Base-by-base conservation (phyloP, 257 asterid genomes). In the Ilex aquifolium region DNA sequence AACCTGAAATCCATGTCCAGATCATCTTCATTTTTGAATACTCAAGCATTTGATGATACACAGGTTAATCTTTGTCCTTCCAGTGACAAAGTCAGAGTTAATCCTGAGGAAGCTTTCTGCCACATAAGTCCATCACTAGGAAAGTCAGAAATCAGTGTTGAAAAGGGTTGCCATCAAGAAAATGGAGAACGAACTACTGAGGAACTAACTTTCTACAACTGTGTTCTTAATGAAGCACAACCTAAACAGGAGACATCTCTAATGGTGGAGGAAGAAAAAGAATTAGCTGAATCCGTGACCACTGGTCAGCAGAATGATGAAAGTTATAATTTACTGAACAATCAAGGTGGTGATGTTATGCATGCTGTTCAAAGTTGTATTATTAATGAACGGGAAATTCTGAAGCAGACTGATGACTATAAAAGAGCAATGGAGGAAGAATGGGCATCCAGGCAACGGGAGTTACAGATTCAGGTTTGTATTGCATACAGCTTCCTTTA, bases 351-450 rank as follows among this genome's bases (percentile, higher is more conserved):
- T 59, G 72, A 64, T 46, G 30, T 48, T 29, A 44, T 44, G 32
- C 63, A 49, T 53, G 63, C 48, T 61, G 66, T 2, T 11, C 77
- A 60, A 71, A 69, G 72, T 58, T 69, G 70, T 61, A 55, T 87
- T 30, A 66, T 78, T 57, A 68, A 46, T 62, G 88, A 75, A 21
- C 87, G 91, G 39, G 99, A 92, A 68, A 85, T 76, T 71, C 79
- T 76, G 21, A 92, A 92, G 86, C 97, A 92, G 75, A 92, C 99
- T 2, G 95, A 85, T 56, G 97, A 83, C 68, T 92, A 85, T 73
- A 85, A 80, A 75, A 85, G 72, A 60, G 95, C 94, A 27, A 44
- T 73, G 53, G 95, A 84, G 79, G 91, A 83, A 81, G 99, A 92
- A 72, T 71, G 72, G 84, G 96, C 95, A 48, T 83, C 93, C 15